phyloP scores from a whole-genome alignment of 306 rosid genomes.

The Rubus parviflorus region DNA sequence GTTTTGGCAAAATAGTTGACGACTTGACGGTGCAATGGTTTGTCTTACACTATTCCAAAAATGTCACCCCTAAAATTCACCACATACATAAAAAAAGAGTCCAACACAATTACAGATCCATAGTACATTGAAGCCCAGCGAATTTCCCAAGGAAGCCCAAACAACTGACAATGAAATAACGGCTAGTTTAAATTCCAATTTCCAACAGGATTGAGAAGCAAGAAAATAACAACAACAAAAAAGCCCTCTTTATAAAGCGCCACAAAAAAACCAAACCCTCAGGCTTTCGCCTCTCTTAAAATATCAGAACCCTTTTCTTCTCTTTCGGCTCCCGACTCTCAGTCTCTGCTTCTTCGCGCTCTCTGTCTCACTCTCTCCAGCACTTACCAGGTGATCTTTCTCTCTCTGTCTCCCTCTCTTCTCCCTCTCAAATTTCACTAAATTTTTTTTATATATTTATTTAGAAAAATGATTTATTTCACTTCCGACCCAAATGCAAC shows the following conservation, averaged over 20 bases:
- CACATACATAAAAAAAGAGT: too few relatives aligned
- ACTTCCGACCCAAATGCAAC: background rate
- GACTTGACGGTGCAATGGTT: too few relatives aligned
- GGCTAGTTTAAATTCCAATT: background rate
- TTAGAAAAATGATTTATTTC: background rate
- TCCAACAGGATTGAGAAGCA: slow-evolving; percentile 4
- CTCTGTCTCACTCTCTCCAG: background rate
- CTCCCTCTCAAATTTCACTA: background rate
- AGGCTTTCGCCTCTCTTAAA: background rate
- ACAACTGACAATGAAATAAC: background rate
- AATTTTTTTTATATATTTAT: background rate
- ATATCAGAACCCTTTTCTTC: background rate
- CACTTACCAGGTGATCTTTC: slow-evolving; percentile 9
- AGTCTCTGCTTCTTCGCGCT: background rate
- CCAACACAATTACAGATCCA: background rate
- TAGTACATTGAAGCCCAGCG: background rate
- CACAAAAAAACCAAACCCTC: slow-evolving; percentile 2
- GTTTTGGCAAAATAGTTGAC: too few relatives aligned
- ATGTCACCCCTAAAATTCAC: too few relatives aligned
- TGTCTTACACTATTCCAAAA: too few relatives aligned
- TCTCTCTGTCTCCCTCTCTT: background rate
- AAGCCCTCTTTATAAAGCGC: background rate
- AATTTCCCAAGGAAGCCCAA: background rate
- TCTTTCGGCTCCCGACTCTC: background rate
- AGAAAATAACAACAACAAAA: background rate